phyloP scores from a whole-genome alignment of 176 grass and related monocot genomes.

The Oryza meyeriana region DNA sequence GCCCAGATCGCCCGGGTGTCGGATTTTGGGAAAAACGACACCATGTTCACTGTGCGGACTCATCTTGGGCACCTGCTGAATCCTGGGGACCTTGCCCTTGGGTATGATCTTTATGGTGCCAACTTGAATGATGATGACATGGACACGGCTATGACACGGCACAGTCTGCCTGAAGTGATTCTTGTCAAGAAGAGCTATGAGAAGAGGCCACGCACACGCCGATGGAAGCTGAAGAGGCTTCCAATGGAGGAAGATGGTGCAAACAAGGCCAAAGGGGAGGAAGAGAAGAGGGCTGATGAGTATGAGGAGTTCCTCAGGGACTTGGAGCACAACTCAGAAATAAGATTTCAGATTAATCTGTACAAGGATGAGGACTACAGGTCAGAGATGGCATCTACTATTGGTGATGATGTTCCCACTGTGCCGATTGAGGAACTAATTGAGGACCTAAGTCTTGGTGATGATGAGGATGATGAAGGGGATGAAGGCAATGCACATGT shows the following conservation, averaged over 20 bases:
- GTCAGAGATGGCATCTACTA: conserved; percentile 79
- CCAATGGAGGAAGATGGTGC: conserved; percentile 51
- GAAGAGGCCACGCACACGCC: conserved; percentile 51
- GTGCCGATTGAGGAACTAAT: conserved; percentile 74
- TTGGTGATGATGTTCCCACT: conserved; percentile 65
- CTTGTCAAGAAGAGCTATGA: conserved; percentile 96
- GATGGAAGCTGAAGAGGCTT: conserved; percentile 71
- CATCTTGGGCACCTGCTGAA: conserved; percentile 81
- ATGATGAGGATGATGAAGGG: conserved; percentile 39
- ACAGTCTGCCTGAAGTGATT: conserved; percentile 66
- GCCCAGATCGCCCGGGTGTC: conserved; percentile 68
- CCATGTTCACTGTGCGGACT: conserved; percentile 65
- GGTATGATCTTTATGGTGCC: conserved; percentile 76
- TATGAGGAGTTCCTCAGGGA: conserved; percentile 60
- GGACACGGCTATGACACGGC: conserved; percentile 50
- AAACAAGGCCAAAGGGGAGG: conserved; percentile 55
- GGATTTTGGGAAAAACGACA: conserved; percentile 82
- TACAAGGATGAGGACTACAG: conserved; percentile 73
- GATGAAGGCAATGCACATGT: neutral
- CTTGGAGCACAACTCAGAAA: conserved; percentile 47
- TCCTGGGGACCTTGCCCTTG: conserved; percentile 78
- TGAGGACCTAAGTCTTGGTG: conserved; percentile 61
- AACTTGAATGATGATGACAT: conserved; percentile 77
- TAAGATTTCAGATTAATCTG: conserved; percentile 54
- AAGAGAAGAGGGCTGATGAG: conserved; percentile 70